Evolutionary conservation across 2,329 filamentous ascomycete species (phyloP).

Genomic region (Colletotrichum ledebouriae): DNA sequence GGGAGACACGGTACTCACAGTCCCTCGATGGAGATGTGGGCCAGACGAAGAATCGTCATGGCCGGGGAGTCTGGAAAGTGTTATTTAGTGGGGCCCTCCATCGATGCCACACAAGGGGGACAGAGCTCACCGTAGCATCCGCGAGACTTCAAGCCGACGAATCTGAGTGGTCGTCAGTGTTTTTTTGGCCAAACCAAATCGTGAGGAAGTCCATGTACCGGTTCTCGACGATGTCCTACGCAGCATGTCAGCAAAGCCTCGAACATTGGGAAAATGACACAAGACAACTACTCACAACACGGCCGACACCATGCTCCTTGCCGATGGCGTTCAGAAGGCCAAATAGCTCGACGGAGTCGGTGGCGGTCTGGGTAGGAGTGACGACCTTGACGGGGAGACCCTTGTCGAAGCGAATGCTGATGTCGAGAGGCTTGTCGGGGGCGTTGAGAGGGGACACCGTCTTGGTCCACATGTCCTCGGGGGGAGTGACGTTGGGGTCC

Average conservation of each 20-base stretch:
- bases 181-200: neutral
- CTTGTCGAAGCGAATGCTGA: conserved; percentile 76
- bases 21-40: conserved; percentile 66
- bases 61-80: conserved; percentile 43
- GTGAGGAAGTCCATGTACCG: neutral
- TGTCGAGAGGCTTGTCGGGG: conserved; percentile 73
- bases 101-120: too few relatives aligned
- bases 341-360: conserved; percentile 76
- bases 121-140: conserved; percentile 64
- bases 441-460: conserved; percentile 69
- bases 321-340: conserved; percentile 74
- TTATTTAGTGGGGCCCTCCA: rapidly evolving
- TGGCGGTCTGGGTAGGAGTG: conserved; percentile 68
- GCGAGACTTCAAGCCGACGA: conserved; percentile 51
- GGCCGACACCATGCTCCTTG: conserved; percentile 74
- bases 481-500: conserved; percentile 68
- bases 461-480: conserved; percentile 79
- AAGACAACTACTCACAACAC: conserved; percentile 68
- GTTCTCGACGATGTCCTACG: conserved; percentile 60
- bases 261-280: neutral
- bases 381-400: conserved; percentile 75
- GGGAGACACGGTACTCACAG: conserved; percentile 47
- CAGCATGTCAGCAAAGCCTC: neutral
- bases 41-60: conserved; percentile 47
- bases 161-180: conserved; percentile 38